Conservation (phyloP, 2,329 filamentous ascomycete species). For the Xylaria sp. region DNA sequence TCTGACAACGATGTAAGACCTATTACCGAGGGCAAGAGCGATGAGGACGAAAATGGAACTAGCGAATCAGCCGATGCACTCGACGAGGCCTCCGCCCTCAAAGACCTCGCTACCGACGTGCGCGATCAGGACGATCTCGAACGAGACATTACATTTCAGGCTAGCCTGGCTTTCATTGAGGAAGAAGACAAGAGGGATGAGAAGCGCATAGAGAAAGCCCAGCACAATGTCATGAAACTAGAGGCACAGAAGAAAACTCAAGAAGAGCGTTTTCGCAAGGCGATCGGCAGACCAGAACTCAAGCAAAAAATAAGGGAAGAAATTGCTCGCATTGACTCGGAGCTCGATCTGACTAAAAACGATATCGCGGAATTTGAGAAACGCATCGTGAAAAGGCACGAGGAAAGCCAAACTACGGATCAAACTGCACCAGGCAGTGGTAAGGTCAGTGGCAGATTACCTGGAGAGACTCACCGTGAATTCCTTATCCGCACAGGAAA, state of each 20-base stretch:
- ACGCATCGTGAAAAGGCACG: conserved; percentile 80
- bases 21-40: background rate
- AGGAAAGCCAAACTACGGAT: conserved; percentile 58
- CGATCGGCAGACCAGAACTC: conserved; percentile 58
- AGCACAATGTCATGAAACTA: conserved; percentile 66
- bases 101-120: conserved; percentile 73
- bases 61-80: conserved; percentile 40
- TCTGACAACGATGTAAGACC: background rate
- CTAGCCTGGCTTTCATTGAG: conserved; percentile 67
- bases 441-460: conserved; percentile 70
- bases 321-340: conserved; percentile 71
- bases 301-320: conserved; percentile 71
- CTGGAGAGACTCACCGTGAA: conserved; percentile 85
- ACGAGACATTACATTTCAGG: conserved; percentile 78
- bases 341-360: conserved; percentile 71
- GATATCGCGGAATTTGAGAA: conserved; percentile 84
- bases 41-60: conserved; percentile 4
- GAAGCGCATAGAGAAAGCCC: conserved; percentile 69
- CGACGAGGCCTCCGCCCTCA: conserved; percentile 70
- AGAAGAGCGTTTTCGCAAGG: conserved; percentile 58
- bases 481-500: conserved; percentile 96
- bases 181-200: conserved; percentile 71
- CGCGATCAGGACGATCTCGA: conserved; percentile 91
- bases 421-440: conserved; percentile 60
- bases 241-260: conserved; percentile 70